phyloP scores from a whole-genome alignment of 2,329 filamentous ascomycete genomes.

The Camillea tinctor region DNA sequence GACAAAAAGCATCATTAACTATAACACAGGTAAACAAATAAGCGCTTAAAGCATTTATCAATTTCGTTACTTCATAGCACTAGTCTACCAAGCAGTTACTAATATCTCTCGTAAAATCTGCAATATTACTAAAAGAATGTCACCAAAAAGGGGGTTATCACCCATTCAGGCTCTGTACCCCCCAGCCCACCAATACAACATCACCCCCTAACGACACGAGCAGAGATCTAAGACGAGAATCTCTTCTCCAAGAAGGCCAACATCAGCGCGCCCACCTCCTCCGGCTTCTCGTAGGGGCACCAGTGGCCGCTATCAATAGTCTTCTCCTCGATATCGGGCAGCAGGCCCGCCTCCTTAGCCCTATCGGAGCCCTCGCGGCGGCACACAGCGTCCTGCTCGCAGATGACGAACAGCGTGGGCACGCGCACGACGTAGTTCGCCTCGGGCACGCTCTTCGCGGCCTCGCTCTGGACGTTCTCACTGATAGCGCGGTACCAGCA shows the following conservation, averaged over 20 bases:
- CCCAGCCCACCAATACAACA: too few species aligned
- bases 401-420: conserved; percentile 36
- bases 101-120: too few species aligned
- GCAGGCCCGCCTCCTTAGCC: conserved; percentile 25
- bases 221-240: not conserved
- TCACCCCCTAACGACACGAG: too few species aligned
- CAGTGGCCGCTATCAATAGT: conserved; percentile 37
- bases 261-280: conserved; percentile 23
- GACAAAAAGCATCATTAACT: too few species aligned
- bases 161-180: too few species aligned
- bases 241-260: conserved; percentile 15
- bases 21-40: too few species aligned
- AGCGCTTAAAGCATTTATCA: too few species aligned
- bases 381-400: conserved; percentile 35
- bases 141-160: too few species aligned
- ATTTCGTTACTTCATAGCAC: too few species aligned
- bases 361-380: conserved; percentile 29
- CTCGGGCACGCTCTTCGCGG: conserved; percentile 26
- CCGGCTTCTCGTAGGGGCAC: conserved; percentile 34
- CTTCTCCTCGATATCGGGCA: conserved; percentile 33
- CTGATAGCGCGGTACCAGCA: conserved; percentile 36
- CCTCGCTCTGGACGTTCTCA: conserved; percentile 26
- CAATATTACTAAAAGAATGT: too few species aligned
- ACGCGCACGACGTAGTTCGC: conserved; percentile 30
- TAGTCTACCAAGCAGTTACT: too few species aligned